Evolutionary conservation across 164 flowering plant genomes (phyloP), one percentile per base, ranked within the genome.

Genomic region (Piper longum): DNA sequence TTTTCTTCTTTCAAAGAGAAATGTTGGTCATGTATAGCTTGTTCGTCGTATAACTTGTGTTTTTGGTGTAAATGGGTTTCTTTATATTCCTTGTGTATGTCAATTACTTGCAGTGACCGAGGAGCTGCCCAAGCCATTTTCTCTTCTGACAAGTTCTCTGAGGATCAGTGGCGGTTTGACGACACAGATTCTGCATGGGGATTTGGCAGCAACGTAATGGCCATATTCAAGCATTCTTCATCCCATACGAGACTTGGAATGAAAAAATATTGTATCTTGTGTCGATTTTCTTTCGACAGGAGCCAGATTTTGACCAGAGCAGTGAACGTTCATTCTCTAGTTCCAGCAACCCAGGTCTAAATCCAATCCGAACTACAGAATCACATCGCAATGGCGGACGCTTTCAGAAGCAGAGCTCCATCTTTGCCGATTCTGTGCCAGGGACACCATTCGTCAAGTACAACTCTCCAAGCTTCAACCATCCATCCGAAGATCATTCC

Each of bases 141-240:
- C 61, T 82, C 93, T 61, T 71, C 65, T 56, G 65, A 63, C 73
- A 85, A 88, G 77, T 78, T 78, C 76, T 85, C 86, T 69, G 95
- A 88, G 74, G 98, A 93, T 59, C 77, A 85, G 54, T 59, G 95
- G 56, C 55, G 63, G 43, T 83, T 75, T 69, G 96, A 90, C 58
- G 96, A 93, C 67, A 68, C 74, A 4, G 99, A 95, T 65, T 95
- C 99, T n/a, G 79, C 89, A 9, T 95, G 99, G 97, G 96, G 93
- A 40, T 85, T 88, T 68, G 83, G 74, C 65, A 68, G 83, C 54
- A 85, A 85, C 85, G 98, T 88, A 66, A 26, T 75, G 19, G 8
- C 56, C 11, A 9, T 43, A 6, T 3, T 16, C 7, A 40, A 4
- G 6, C 26, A 6, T 63, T 5, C 18, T 39, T 26, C 60, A 16